Base-by-base conservation (phyloP, 2,329 filamentous ascomycete genomes). In the Stromatinia cepivora region DNA sequence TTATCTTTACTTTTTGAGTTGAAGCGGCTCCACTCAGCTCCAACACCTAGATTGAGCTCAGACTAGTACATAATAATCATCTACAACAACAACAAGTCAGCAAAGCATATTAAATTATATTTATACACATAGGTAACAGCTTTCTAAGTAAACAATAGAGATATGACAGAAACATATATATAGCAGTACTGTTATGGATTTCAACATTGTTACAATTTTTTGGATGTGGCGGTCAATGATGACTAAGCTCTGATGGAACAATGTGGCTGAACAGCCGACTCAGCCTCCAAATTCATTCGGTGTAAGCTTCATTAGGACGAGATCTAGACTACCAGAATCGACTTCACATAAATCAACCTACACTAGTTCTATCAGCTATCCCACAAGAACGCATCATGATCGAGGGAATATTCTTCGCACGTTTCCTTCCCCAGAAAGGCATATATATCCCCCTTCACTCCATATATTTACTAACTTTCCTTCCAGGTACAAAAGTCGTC, bases 331-430 rank as follows among this genome's bases (percentile, higher is more conserved):
- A 50, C 10, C 28, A 42, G 62, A 3, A 13, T 22, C 22, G 36
- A 42, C 11, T 45, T 56, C 36, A 34, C 50, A 45, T 31, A 9
- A 17, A 45, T 15, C 25, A 28, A 25, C 25, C 17, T 13, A 42
- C 15, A 45, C 10, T 61, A 34, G 54, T 67, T 25, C 25, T 22
- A 36, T 20, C 22, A 48, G 3, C 17, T 11, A 61, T 25, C 17
- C 36, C n/a, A 7, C n/a, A 46, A 36, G 42, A 25, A 59, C 36
- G 22, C 72, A 80, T 75, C 75, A 89, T 90, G 86, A 91, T 91
- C 67, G 86, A 89, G 77, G 88, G 87, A 74, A 90, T 91, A 70
- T 91, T 91, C 76, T 91, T 90, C 78, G 88, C 89, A 62, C 83
- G 88, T 59, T 91, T 91, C 80, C 85, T 90, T 72, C 86, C 88